Percentiles rank a stretch among this genome's conserved stretches.
Evolutionary conservation across 2,329 filamentous ascomycete species (phyloP).

Genomic region (Monilinia aucupariae): DNA sequence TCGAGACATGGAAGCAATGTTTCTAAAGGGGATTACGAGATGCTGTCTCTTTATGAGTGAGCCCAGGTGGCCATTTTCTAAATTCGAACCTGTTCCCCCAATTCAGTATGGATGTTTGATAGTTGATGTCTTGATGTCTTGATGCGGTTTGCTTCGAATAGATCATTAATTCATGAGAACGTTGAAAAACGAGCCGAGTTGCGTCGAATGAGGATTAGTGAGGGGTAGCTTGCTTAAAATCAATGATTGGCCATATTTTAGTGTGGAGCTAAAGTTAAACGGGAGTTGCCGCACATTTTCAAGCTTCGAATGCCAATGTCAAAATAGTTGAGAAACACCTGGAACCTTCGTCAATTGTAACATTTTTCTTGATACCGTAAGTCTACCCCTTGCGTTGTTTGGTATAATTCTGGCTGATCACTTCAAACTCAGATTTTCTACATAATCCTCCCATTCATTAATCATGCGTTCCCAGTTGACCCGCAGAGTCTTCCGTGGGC

Average conservation of each 20-base stretch:
- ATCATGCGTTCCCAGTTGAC: slow-evolving; percentile 56
- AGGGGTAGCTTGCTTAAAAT: slow-evolving; percentile 1
- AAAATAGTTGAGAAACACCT: slow-evolving; percentile 8
- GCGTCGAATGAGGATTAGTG: slow-evolving; percentile 2
- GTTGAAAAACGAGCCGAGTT: neutral
- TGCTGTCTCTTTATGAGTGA: neutral
- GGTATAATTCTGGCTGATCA: neutral
- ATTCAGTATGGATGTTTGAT: neutral
- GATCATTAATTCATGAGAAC: too few species aligned
- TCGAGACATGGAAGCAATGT: neutral
- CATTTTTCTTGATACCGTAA: neutral
- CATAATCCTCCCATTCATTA: slow-evolving; percentile 18
- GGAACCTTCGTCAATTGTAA: slow-evolving; percentile 9
- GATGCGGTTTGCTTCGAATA: neutral
- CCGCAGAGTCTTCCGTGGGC: slow-evolving; percentile 52
- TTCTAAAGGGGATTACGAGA: neutral
- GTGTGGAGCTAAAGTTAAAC: neutral
- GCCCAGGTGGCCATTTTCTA: neutral
- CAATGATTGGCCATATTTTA: neutral
- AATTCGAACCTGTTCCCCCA: too few species aligned
- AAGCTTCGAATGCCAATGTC: neutral
- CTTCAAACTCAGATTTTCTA: slow-evolving; percentile 10
- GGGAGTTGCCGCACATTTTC: slow-evolving; percentile 17
- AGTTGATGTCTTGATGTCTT: neutral
- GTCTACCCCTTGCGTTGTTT: neutral